phyloP scores from a whole-genome alignment of 2,329 filamentous ascomycete genomes.

The Neurospora crassa region DNA sequence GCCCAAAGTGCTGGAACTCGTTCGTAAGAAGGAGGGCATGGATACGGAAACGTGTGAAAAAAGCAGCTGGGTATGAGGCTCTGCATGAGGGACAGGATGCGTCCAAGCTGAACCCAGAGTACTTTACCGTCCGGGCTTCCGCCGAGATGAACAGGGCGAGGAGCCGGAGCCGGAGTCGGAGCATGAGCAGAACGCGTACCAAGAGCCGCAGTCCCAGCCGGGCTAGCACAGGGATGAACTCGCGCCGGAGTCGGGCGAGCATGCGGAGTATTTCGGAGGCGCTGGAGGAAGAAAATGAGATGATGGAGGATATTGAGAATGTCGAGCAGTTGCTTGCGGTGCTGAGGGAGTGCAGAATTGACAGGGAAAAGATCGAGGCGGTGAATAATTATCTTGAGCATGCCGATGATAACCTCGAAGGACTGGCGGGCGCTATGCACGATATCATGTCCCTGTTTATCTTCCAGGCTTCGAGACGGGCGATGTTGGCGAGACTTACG shows the following conservation, averaged over 20 bases:
- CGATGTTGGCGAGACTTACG: constrained; percentile 63
- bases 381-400: constrained; percentile 75
- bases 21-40: constrained; percentile 87
- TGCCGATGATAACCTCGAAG: constrained; percentile 63
- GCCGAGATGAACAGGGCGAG: constrained; percentile 24
- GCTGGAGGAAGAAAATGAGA: neutral
- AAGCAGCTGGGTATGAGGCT: constrained; percentile 31
- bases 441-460: constrained; percentile 80
- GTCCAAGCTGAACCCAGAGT: constrained; percentile 64
- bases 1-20: constrained; percentile 84
- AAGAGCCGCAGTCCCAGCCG: constrained; percentile 7
- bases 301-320: constrained; percentile 41
- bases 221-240: neutral
- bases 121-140: constrained; percentile 65
- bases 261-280: neutral
- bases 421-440: constrained; percentile 68
- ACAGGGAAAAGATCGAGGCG: constrained; percentile 82
- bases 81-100: constrained; percentile 33
- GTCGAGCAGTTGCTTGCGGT: constrained; percentile 59
- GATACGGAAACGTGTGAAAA: constrained; percentile 71
- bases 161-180: constrained; percentile 25
- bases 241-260: neutral
- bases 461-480: constrained; percentile 77
- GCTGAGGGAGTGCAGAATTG: constrained; percentile 62
- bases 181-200: constrained; percentile 27